Base-by-base conservation (phyloP, 192 early-diverging fungal species). In the Lunasporangiospora selenospora region DNA sequence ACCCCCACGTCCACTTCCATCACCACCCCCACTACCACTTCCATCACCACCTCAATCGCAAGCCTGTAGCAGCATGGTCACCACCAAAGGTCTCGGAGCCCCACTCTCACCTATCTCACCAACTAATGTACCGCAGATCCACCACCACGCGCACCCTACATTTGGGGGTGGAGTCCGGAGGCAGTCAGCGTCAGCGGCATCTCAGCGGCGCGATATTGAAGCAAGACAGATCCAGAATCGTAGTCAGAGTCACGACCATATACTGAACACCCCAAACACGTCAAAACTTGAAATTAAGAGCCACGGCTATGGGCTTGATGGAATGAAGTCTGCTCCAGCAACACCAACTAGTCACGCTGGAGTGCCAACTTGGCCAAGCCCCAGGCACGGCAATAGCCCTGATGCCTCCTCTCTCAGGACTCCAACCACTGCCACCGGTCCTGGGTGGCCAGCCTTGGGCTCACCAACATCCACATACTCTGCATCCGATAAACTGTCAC, bases 81-180 rank as follows among this genome's bases (percentile, higher is more conserved):
- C 3, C 43, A 52, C 5, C 52, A 41, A 1, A 27, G 21, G 29
- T 26, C 31, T 16, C 49, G 3, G 21, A 47, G 23, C 24, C 3
- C 5, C 13, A 21, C 23, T 13, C 16, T 19, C 41, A n/a, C n/a
- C n/a, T 21, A 18, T 43, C 41, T 43, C 18, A 2, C 41, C 18
- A 43, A 43, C n/a, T 21, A 43, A 43, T 18, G 23, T n/a, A 27
- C 23, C 18, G 23, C 16, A 16, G 0, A 53, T 12, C 23, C 47
- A 7, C 36, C 40, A 12, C 55, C 65, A n/a, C 32, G 29, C 32
- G 58, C 56, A 6, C 48, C 56, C 3, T 59, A 48, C n/a, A n/a
- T n/a, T n/a, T n/a, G n/a, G n/a, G n/a, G n/a, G n/a, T n/a, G n/a
- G n/a, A n/a, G n/a, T n/a, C n/a, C n/a, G n/a, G n/a, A n/a, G n/a